Evolutionary conservation across 2,329 filamentous ascomycete genomes (phyloP), one percentile per base, ranked within the genome.

Genomic region (Botrytis galanthina): DNA sequence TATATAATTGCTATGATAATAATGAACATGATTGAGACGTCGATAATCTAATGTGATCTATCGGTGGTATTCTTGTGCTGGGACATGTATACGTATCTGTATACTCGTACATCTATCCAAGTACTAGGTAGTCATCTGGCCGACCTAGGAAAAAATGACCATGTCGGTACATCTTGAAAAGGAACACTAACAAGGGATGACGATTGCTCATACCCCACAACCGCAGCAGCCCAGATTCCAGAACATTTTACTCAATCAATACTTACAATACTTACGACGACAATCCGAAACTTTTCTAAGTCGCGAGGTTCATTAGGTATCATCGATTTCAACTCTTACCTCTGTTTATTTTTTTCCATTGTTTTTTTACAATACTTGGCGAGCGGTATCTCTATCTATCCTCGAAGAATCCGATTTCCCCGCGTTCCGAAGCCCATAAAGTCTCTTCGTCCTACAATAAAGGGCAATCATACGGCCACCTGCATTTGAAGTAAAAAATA

Each of bases 351-450:
- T 64, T 20, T 6, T 29, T 29, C 4, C 37, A 44, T 16, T 35
- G 61, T 32, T 51, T 12, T 10, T 22, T 22, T 35, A 64, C 60
- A 35, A 32, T 54, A 10, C 26, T 22, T 46, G 22, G 16, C n/a
- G 7, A 37, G n/a, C 29, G 22, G n/a, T 10, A 37, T 57, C 42
- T n/a, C 32, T 39, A 29, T 29, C 37, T 42, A 63, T 10, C n/a
- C 46, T 54, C 64, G 32, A 66, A 63, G 57, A 72, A 35, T 59
- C 48, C 26, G 35, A 60, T 44, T 61, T 60, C 62, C 70, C 71
- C 51, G 71, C 71, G 54, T 69, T 39, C 39, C 71, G 39, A 72
- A 60, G 16, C 51, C 51, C 29, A 42, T 61, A 60, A 71, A 54
- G 26, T 72, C 16, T n/a, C 22, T 62, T 32, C 37, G 12, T 67